Percentiles rank a stretch among this genome's conserved stretches.
Conservation (phyloP, 1,139 yeast genomes). For the Pichia sp. region DNA sequence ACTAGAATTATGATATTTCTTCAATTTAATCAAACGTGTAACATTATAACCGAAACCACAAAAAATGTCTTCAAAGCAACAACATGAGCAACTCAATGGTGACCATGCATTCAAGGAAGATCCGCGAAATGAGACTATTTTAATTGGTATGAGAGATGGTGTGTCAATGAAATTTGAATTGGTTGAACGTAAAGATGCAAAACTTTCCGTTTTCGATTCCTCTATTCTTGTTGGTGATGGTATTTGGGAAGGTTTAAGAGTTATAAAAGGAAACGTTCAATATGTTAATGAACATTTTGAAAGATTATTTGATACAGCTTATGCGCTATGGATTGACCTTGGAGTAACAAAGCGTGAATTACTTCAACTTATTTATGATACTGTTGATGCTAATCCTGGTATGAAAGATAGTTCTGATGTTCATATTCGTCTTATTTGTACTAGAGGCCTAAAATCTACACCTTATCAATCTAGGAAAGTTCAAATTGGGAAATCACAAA, state of each 20-base stretch:
- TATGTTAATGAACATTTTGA: conserved; percentile 7
- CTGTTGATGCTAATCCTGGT: conserved; percentile 8
- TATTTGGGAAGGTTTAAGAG: conserved; percentile 7
- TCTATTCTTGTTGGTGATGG: conserved; percentile 7
- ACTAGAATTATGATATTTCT: too few species aligned
- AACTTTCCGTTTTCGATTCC: conserved; percentile 9
- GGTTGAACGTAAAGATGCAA: conserved; percentile 6
- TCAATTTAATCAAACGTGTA: too few species aligned
- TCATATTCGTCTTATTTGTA: conserved; percentile 8
- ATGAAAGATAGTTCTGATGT: conserved; percentile 6
- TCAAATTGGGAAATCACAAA: conserved; percentile 6
- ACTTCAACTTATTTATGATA: conserved; percentile 6
- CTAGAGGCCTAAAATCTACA: conserved; percentile 9
- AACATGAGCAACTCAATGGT: not conserved
- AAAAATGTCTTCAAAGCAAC: not conserved
- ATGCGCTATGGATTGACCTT: conserved; percentile 8
- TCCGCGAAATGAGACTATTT: conserved; percentile 3
- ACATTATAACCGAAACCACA: not conserved
- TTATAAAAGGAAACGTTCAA: conserved; percentile 5
- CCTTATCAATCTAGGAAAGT: conserved; percentile 10
- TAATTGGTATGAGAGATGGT: conserved; percentile 8
- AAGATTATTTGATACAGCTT: conserved; percentile 8
- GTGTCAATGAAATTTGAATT: conserved; percentile 4
- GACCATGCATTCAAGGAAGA: conserved; percentile 8
- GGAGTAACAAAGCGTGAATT: conserved; percentile 6